Conservation (phyloP, 179 eudicot genomes). For the Kewa caespitosa region DNA sequence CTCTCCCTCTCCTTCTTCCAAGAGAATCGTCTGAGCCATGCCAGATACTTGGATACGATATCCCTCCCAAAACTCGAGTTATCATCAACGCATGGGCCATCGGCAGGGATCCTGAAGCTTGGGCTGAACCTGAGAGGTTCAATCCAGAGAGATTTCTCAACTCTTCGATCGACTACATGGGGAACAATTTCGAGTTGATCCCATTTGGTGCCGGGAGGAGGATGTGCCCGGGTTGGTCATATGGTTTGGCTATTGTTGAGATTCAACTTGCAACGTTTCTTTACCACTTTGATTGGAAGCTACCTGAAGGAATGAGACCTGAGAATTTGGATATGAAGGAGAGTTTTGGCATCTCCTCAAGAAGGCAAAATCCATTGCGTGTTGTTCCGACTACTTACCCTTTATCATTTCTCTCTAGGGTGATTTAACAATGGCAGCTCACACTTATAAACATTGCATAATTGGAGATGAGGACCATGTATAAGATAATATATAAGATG, state of each 20-base stretch:
- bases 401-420: not conserved
- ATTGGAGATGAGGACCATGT: too few relatives aligned
- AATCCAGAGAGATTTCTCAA: constrained; percentile 31
- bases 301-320: constrained; percentile 15
- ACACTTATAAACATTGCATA: too few relatives aligned
- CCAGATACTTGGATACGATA: constrained; percentile 22
- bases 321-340: constrained; percentile 33
- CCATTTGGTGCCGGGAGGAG: constrained; percentile 42
- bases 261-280: constrained; percentile 29
- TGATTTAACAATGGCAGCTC: too few relatives aligned
- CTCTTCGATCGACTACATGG: constrained; percentile 13
- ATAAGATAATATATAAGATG: too few relatives aligned
- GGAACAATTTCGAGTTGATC: constrained; percentile 23
- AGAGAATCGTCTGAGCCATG: constrained; percentile 24
- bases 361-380: constrained; percentile 25
- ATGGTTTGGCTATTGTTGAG: constrained; percentile 24
- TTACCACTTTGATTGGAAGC: constrained; percentile 37
- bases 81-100: constrained; percentile 33
- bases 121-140: constrained; percentile 30
- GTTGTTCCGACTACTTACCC: constrained; percentile 1
- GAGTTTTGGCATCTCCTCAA: not conserved
- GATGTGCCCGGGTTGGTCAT: constrained; percentile 32
- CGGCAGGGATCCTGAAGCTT: constrained; percentile 28
- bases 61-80: constrained; percentile 23
- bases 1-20: constrained; percentile 23